Evolutionary conservation across 2,329 filamentous ascomycete genomes (phyloP).

Genomic region (Blastomyces parvus): DNA sequence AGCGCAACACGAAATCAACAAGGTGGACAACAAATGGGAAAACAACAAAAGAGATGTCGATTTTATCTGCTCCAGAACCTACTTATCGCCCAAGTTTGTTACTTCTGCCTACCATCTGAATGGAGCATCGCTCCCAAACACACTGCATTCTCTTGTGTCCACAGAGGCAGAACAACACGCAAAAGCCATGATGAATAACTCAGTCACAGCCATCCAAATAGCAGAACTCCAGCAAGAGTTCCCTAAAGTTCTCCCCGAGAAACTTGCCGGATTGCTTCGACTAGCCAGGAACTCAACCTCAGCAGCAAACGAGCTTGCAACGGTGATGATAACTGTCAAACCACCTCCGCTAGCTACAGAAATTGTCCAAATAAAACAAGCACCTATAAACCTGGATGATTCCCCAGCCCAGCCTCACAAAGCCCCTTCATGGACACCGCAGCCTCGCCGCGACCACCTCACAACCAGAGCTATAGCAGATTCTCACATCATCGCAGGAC

Average conservation of each 20-base stretch:
- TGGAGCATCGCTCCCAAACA: constrained; percentile 46
- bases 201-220: constrained; percentile 40
- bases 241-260: constrained; percentile 39
- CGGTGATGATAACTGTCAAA: constrained; percentile 38
- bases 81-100: constrained; percentile 38
- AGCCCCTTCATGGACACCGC: not conserved
- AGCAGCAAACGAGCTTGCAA: constrained; percentile 52
- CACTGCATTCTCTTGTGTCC: constrained; percentile 47
- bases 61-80: constrained; percentile 47
- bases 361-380: constrained; percentile 40
- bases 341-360: constrained; percentile 24
- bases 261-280: constrained; percentile 45
- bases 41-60: constrained; percentile 49
- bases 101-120: constrained; percentile 51
- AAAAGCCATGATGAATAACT: constrained; percentile 31
- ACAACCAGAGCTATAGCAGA: constrained; percentile 32
- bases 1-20: constrained; percentile 20
- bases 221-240: constrained; percentile 48
- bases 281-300: constrained; percentile 49
- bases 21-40: constrained; percentile 48
- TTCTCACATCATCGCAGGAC: constrained; percentile 39
- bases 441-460: constrained; percentile 20
- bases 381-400: constrained; percentile 33
- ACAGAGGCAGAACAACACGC: constrained; percentile 36
- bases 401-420: constrained; percentile 13